Base-by-base conservation (phyloP, 2,329 filamentous ascomycete genomes). In the Cordyceps fumosorosea region DNA sequence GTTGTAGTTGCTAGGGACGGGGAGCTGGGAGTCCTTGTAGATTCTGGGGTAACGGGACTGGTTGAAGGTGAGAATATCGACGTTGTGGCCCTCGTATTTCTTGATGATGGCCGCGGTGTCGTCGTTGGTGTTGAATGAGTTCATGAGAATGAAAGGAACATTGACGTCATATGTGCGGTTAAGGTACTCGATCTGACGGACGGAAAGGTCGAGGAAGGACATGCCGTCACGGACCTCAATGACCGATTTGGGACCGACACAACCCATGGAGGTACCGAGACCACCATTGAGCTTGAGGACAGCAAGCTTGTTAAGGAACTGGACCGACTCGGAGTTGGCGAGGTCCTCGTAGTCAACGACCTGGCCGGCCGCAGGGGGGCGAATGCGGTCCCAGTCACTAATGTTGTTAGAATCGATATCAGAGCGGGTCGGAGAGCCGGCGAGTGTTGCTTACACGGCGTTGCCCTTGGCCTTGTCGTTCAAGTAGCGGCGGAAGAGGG, bases 81-180 rank as follows among this genome's bases (percentile, higher is more conserved):
- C 96, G 77, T 97, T 97, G 86, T 99, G 95, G 67, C 95, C 95
- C 82, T 99, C 93, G 81, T 98, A 99, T 84, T 99, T 99, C 88
- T 99, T 99, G 84, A 99, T 99, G 80, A 99, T 99, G 79, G 91
- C 92, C 66, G 93, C 92, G 57, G 95, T 99, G 75, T 99, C 95
- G 72, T 93, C 87, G 77, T 99, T 93, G 75, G 95, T 99, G 86
- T 99, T 99, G 90, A 99, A 99, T 62, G 95, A 98, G 88, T 99
- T 99, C 95, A 99, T 99, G 71, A 99, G 88, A 69, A 99, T 88
- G 78, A 99, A 97, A 55, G 95, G 95, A 40, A 99, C 95, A 75
- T 97, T 98, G 77, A 96, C 91, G 70, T 89, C 86, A 82, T 97
- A 98, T 67, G 92, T 98, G 77, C 93, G 90, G 89, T 99, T 99